phyloP scores from a whole-genome alignment of 164 flowering plant species.

The Malania oleifera region DNA sequence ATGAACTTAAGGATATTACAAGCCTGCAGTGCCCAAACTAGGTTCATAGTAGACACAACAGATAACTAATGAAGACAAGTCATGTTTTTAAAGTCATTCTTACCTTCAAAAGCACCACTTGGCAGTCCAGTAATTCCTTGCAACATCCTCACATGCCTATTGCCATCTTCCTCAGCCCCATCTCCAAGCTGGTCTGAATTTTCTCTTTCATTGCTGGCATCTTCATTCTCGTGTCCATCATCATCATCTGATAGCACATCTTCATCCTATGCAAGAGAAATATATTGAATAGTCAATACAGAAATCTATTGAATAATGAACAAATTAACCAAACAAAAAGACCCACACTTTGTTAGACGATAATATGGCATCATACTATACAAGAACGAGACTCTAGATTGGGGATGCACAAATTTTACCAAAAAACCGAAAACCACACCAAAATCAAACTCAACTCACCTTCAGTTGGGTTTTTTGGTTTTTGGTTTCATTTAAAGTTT shows the following conservation, averaged over 20 bases:
- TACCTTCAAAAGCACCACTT: conserved; percentile 65
- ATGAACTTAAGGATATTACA: too few relatives aligned
- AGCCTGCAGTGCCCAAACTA: too few relatives aligned
- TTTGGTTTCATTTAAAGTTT: too few relatives aligned
- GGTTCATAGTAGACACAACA: too few relatives aligned
- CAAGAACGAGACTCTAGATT: background rate
- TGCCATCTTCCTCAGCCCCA: conserved; percentile 46
- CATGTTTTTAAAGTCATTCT: background rate
- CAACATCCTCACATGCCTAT: conserved; percentile 64
- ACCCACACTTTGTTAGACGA: background rate
- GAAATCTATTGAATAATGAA: background rate
- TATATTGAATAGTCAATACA: background rate
- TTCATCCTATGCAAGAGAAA: conserved; percentile 52
- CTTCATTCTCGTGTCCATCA: conserved; percentile 22
- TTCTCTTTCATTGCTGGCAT: conserved; percentile 13
- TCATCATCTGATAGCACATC: conserved; percentile 63
- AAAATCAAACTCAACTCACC: too few relatives aligned
- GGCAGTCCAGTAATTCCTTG: conserved; percentile 77
- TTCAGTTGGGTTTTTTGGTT: too few relatives aligned
- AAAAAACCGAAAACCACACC: too few relatives aligned
- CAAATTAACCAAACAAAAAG: background rate
- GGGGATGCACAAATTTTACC: too few relatives aligned
- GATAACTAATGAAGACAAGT: too few relatives aligned
- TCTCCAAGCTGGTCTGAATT: conserved; percentile 16
- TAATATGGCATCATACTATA: too few relatives aligned